Percentiles rank a stretch among this genome's conserved stretches.
Evolutionary conservation across 768 basidiomycete species (phyloP).

Genomic region (Termitomyces eurrhizus): DNA sequence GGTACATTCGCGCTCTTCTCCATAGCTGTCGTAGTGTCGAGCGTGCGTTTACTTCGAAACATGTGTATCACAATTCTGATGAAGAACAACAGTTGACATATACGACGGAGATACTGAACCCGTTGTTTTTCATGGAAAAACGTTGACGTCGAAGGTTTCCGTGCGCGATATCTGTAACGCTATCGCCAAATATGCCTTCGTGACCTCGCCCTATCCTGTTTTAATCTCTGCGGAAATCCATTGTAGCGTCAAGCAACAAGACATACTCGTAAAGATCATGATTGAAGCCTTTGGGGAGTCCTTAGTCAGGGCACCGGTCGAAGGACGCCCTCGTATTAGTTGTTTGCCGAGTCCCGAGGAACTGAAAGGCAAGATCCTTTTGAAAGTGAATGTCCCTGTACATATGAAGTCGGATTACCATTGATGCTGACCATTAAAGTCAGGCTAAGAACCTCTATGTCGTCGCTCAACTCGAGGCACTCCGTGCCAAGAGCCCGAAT

Average conservation of each 20-base stretch:
- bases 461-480: conserved; percentile 52
- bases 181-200: conserved; percentile 86
- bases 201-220: conserved; percentile 86
- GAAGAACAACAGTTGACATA: conserved; percentile 67
- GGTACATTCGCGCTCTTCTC: conserved; percentile 88
- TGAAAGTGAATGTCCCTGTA: conserved; percentile 56
- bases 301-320: conserved; percentile 34
- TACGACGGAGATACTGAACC: conserved; percentile 88
- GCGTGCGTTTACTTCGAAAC: conserved; percentile 42
- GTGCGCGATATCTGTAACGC: conserved; percentile 80
- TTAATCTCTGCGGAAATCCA: conserved; percentile 94
- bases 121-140: conserved; percentile 85
- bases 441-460: conserved; percentile 75
- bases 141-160: conserved; percentile 79
- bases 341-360: conserved; percentile 81
- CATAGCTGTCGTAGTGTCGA: conserved; percentile 94
- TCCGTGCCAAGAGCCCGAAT: conserved; percentile 27
- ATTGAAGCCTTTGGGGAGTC: conserved; percentile 41
- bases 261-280: conserved; percentile 75
- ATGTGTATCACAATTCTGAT: neutral
- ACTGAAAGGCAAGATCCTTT: conserved; percentile 69
- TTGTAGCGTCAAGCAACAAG: conserved; percentile 76
- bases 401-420: neutral
- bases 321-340: conserved; percentile 43
- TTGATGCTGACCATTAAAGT: neutral